Evolutionary conservation across 257 asterid species (phyloP), one percentile per base, ranked within the genome.

Genomic region (Galeopsis tetrahit): DNA sequence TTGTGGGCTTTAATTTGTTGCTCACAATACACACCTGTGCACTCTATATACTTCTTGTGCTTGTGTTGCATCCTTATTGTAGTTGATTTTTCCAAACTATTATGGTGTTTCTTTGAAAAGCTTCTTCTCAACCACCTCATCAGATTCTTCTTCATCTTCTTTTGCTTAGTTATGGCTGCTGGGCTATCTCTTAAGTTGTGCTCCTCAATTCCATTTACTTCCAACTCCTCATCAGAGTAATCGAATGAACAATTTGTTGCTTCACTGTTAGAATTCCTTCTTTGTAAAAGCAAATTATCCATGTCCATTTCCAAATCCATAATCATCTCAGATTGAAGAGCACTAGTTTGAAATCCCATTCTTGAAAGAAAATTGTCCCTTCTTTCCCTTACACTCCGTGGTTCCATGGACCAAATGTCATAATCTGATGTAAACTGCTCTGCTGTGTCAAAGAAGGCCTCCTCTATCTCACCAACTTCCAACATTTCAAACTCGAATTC

Each of bases 321-420:
- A 75, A 46, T 40, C 55, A 43, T 6, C 74, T 71, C 76, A 15
- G 62, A 68, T 42, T 78, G 80, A 44, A 11, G 80, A 44, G 9
- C 21, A 35, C 42, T 5, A 15, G 56, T 40, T 13, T 75, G 35
- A n/a, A 86, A 81, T 0, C 92, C 94, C 91, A 88, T 84, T 62
- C n/a, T 75, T 2, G 70, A 31, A 3, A 89, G 35, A 53, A 93
- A 89, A 1, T 1, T 56, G 10, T 59, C 63, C 60, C 92, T 73
- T 70, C 98, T 79, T 17, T 84, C 89, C 56, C 81, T 82, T 2
- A 91, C 90, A 53, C 96, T 86, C 31, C 7, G 75, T 0, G 94
- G 96, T 78, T 85, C 96, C 38, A 69, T 81, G 77, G 83, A 68
- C 98, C 97, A 91, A 79, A 87, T 13, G 55, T 79, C 88, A 57